Evolutionary conservation across 371 early-diverging fungal genomes (phyloP), one percentile per base, ranked within the genome.

Genomic region (Mortierella sp.): DNA sequence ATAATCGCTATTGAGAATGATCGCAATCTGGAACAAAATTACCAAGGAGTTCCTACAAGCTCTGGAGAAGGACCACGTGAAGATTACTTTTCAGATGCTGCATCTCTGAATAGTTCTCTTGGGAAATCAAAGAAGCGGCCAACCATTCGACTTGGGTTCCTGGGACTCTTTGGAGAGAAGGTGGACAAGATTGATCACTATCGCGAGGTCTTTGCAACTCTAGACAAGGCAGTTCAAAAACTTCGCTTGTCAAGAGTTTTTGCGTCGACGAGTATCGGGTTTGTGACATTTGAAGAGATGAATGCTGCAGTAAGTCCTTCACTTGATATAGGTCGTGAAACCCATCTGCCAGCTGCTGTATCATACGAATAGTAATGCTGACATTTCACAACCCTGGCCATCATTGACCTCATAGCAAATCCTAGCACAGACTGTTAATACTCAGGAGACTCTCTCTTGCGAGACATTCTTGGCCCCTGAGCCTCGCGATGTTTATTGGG

Each of bases 401-500:
- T 24, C 37, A 20, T 58, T 35, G 58, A 54, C 57, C 6, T 65
- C 70, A 39, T 89, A 93, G 84, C 90, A 91, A 63, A 84, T 92
- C 18, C 84, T 92, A 59, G 90, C 92, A 11, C 91, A 91, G 60
- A 88, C 89, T 5, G 86, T 90, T 22, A 89, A 89, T 47, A 86
- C 86, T 12, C 85, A 87, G 70, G 89, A 89, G 47, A 93, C 95
- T 1, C 92, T 93, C 52, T 86, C 92, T 4, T 91, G 93, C 76
- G 87, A 91, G 72, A 91, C 93, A 0, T 87, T 86, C 37, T 84
- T 94, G 84, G 97, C 97, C 6, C 97, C 97, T 0, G 97, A 97
- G 73, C 98, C 98, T 24, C 90, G 97, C 47, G 97, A 96, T 84
- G 86, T 98, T 22, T 88, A 92, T 67, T 98, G 98, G 98, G 85